Evolutionary conservation across 805 yeast species (phyloP).

Genomic region (Kluyveromyces wickerhamii): DNA sequence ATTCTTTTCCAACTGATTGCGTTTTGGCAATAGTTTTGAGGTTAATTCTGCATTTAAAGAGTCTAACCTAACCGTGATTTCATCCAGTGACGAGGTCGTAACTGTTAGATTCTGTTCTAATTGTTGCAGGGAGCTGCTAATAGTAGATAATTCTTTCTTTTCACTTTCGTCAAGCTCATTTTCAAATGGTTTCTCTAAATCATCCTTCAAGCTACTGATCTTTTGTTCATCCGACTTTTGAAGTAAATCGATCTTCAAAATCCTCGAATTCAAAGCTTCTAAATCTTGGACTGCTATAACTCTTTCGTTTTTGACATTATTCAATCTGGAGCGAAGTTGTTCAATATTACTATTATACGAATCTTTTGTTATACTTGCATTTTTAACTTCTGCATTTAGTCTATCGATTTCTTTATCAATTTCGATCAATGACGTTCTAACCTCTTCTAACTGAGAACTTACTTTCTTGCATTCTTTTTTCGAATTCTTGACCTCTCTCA

Average conservation of each 20-base stretch:
- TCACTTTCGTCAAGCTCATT: constrained; percentile 47
- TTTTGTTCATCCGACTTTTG: constrained; percentile 34
- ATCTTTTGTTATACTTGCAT: constrained; percentile 35
- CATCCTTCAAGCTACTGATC: constrained; percentile 38
- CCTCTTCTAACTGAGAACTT: constrained; percentile 35
- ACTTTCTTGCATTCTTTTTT: constrained; percentile 19
- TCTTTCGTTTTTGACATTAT: constrained; percentile 36
- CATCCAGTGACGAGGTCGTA: constrained; percentile 19
- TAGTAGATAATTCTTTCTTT: constrained; percentile 32
- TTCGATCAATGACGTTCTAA: constrained; percentile 33
- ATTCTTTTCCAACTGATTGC: constrained; percentile 31
- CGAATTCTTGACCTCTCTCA: constrained; percentile 49
- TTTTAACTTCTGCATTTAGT: constrained; percentile 38
- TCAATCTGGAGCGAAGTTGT: constrained; percentile 35
- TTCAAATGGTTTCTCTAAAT: constrained; percentile 46
- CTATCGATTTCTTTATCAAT: constrained; percentile 47
- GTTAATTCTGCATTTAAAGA: constrained; percentile 45
- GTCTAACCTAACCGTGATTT: constrained; percentile 19
- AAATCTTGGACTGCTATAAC: constrained; percentile 39
- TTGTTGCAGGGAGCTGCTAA: constrained; percentile 34
- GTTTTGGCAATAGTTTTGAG: constrained; percentile 51
- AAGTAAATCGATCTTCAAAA: constrained; percentile 29
- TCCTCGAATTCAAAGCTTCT: constrained; percentile 28
- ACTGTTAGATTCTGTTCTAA: constrained; percentile 40
- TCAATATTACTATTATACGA: constrained; percentile 35